Conservation (phyloP, 108 stramenopile species). For the Cyclotella choctawhatcheeana region DNA sequence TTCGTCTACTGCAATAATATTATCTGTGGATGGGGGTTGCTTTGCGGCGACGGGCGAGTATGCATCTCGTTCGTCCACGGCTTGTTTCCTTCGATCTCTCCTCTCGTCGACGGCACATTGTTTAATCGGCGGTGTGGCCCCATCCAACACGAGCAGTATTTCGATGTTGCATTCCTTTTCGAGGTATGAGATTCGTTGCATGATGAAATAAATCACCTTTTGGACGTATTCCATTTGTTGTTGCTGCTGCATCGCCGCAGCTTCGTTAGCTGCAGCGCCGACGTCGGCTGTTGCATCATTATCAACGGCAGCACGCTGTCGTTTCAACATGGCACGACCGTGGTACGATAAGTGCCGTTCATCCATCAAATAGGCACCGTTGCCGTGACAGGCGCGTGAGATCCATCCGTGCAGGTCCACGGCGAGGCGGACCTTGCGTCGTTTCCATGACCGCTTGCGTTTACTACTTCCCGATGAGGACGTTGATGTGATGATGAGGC, state of each 20-base stretch:
- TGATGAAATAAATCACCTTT: conserved; percentile 52
- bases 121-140: conserved; percentile 77
- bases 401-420: conserved; percentile 80
- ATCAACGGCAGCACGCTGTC: conserved; percentile 14
- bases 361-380: conserved; percentile 65
- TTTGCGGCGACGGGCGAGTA: background rate
- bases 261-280: background rate
- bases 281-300: background rate
- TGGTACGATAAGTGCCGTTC: conserved; percentile 78
- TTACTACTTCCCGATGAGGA: too few species aligned
- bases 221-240: conserved; percentile 47
- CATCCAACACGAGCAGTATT: conserved; percentile 83
- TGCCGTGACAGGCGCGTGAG: conserved; percentile 60
- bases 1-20: too few species aligned
- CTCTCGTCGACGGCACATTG: conserved; percentile 25
- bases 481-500: conserved; percentile 24
- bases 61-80: conserved; percentile 34
- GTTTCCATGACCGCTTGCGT: conserved; percentile 26
- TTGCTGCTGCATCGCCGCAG: too few species aligned
- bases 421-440: conserved; percentile 66
- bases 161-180: conserved; percentile 48
- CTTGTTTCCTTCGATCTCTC: conserved; percentile 19
- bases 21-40: conserved; percentile 19
- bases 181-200: conserved; percentile 55
- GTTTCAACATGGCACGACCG: conserved; percentile 60